These are phyloP conservation scores for Bertia moriformis DNA, from an alignment of 2,329 filamentous ascomycete genomes.

Conservation along the genomic window DNA sequence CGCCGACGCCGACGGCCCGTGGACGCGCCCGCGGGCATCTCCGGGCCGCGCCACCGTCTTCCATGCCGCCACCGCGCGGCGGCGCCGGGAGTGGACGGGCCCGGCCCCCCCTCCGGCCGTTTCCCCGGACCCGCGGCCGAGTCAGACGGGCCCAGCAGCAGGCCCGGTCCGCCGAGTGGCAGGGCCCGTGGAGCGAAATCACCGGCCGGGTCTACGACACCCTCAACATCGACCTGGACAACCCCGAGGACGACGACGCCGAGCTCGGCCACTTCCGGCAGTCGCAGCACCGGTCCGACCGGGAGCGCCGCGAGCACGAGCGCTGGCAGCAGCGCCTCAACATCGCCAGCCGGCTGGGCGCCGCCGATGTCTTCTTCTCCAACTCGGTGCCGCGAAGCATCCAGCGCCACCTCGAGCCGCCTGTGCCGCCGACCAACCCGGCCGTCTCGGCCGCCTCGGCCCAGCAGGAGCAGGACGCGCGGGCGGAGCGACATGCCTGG, in stretches of 20 bases:
- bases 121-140: conserved; percentile 40
- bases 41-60: conserved; percentile 8
- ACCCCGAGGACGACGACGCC: conserved; percentile 67
- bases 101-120: conserved; percentile 12
- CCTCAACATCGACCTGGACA: conserved; percentile 65
- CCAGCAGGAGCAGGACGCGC: conserved; percentile 42
- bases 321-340: conserved; percentile 74
- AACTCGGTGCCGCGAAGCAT: conserved; percentile 41
- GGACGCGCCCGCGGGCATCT: too few species aligned
- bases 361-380: conserved; percentile 56
- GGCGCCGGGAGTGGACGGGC: neutral
- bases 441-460: conserved; percentile 30
- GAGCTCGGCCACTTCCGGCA: conserved; percentile 34
- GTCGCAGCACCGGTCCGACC: conserved; percentile 35
- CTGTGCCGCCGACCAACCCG: conserved; percentile 30
- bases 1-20: neutral
- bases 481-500: conserved; percentile 71
- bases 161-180: conserved; percentile 72
- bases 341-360: conserved; percentile 69
- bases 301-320: conserved; percentile 40
- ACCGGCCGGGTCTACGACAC: conserved; percentile 49
- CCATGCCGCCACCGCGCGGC: neutral
- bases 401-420: conserved; percentile 42
- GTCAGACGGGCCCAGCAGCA: conserved; percentile 39
- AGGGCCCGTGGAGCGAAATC: conserved; percentile 65